These are phyloP conservation scores for Piloderma croceum DNA, from an alignment of 768 basidiomycete genomes.

Conservation along the genomic window DNA sequence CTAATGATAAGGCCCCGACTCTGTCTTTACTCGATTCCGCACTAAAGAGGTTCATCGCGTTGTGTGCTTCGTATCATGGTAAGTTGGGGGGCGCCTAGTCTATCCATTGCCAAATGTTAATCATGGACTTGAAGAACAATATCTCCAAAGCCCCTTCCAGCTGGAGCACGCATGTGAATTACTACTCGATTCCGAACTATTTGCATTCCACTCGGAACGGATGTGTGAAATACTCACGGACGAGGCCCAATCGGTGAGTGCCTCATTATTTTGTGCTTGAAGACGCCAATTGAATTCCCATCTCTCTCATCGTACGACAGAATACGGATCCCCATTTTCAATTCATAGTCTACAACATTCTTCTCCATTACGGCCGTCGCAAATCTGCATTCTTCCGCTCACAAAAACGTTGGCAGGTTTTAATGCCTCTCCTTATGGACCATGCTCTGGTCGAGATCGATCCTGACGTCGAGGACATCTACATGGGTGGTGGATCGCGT, in stretches of 20 bases:
- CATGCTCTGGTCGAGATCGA: conserved; percentile 80
- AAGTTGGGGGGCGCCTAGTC: conserved; percentile 21
- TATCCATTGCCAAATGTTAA: background rate
- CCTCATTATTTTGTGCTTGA: no score
- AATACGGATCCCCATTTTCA: conserved; percentile 82
- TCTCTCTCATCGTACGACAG: conserved; percentile 29
- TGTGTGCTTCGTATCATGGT: conserved; percentile 88
- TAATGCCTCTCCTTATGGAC: conserved; percentile 81
- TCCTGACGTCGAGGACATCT: conserved; percentile 60
- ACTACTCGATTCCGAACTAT: conserved; percentile 80
- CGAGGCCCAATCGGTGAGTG: conserved; percentile 59
- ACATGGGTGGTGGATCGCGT: conserved; percentile 38
- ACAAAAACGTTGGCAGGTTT: conserved; percentile 76
- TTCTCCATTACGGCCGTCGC: conserved; percentile 71
- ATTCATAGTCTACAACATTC: conserved; percentile 70
- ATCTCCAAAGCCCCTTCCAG: conserved; percentile 77
- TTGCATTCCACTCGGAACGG: conserved; percentile 85
- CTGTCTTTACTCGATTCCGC: conserved; percentile 75
- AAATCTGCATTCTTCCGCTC: conserved; percentile 68
- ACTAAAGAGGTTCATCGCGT: conserved; percentile 65
- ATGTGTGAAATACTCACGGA: conserved; percentile 79
- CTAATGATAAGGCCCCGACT: conserved; percentile 51
- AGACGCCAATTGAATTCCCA: conserved; percentile 7
- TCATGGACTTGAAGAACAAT: conserved; percentile 54
- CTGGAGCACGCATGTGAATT: conserved; percentile 77